Conservation (phyloP, 2,329 filamentous ascomycete species). For the Hypoxylon sp. region DNA sequence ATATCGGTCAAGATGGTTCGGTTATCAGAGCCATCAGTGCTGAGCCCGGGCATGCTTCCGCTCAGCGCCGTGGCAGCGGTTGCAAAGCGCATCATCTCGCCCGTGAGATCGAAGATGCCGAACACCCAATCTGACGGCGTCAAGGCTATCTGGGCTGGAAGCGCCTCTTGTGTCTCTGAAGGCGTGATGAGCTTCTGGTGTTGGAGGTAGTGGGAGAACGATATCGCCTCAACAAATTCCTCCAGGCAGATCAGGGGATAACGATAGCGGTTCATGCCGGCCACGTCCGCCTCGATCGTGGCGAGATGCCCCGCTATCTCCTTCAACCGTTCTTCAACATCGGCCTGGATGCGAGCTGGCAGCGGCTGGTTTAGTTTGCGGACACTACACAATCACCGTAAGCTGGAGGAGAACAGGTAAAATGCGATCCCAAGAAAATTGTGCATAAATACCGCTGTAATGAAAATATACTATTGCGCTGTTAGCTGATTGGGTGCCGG, state of each 20-base stretch:
- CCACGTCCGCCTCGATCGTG: conserved; percentile 79
- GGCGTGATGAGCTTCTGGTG: conserved; percentile 81
- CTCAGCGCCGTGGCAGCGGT: conserved; percentile 88
- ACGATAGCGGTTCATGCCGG: conserved; percentile 84
- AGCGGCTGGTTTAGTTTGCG: conserved; percentile 74
- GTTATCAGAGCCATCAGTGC: conserved; percentile 39
- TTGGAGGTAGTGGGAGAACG: conserved; percentile 89
- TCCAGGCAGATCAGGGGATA: conserved; percentile 93
- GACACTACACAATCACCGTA: conserved; percentile 64
- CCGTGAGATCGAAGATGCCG: conserved; percentile 92
- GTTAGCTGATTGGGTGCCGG: conserved; percentile 9
- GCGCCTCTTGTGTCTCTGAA: conserved; percentile 68
- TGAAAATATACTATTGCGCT: conserved; percentile 78
- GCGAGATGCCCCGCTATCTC: conserved; percentile 80
- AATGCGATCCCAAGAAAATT: neutral
- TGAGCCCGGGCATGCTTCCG: conserved; percentile 66
- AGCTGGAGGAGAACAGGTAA: conserved; percentile 1
- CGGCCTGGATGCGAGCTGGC: conserved; percentile 77
- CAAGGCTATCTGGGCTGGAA: conserved; percentile 72
- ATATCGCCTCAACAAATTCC: conserved; percentile 93
- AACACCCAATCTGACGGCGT: conserved; percentile 89
- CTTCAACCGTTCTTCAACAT: conserved; percentile 77
- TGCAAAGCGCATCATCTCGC: conserved; percentile 97
- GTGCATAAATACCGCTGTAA: conserved; percentile 75
- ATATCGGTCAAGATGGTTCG: conserved; percentile 83